Evolutionary conservation across 805 yeast genomes (phyloP).

Genomic region (Clavispora santaluciae): DNA sequence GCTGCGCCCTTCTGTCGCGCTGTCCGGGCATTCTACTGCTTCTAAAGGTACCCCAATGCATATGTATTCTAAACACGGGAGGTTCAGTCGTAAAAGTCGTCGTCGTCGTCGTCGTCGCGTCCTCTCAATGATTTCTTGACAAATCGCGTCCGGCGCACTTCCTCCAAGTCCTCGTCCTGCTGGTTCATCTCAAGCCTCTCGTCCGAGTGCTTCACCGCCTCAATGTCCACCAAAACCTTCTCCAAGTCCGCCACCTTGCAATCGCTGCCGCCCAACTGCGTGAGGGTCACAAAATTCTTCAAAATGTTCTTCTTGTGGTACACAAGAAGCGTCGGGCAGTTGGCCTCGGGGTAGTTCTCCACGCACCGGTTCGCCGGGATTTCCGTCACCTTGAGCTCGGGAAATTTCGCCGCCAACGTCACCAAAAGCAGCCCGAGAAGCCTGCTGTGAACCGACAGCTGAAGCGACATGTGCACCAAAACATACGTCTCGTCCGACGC

Average conservation of each 20-base stretch:
- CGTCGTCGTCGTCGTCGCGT: conserved; percentile 18
- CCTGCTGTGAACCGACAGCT: conserved; percentile 68
- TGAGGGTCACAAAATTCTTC: conserved; percentile 75
- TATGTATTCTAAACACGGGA: too few relatives aligned
- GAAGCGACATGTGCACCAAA: conserved; percentile 69
- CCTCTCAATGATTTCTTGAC: conserved; percentile 53
- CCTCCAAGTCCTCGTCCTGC: conserved; percentile 47
- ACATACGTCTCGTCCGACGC: conserved; percentile 66
- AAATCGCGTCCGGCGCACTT: conserved; percentile 49
- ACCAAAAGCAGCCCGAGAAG: conserved; percentile 56
- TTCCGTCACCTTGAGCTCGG: conserved; percentile 86
- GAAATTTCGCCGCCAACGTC: conserved; percentile 59
- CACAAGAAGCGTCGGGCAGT: conserved; percentile 86
- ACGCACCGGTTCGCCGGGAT: conserved; percentile 89
- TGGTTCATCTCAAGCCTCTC: conserved; percentile 58
- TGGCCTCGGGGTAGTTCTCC: conserved; percentile 84
- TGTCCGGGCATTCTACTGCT: too few relatives aligned
- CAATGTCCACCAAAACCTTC: conserved; percentile 57
- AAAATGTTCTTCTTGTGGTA: conserved; percentile 75
- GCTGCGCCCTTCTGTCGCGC: too few relatives aligned
- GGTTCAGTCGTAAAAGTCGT: conserved; percentile 11
- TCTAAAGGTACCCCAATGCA: too few relatives aligned
- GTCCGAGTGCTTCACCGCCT: conserved; percentile 64
- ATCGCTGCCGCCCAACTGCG: conserved; percentile 79
- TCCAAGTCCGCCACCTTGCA: conserved; percentile 70